Evolutionary conservation across 345 rosid genomes (phyloP).

Genomic region (Linum trigynum): DNA sequence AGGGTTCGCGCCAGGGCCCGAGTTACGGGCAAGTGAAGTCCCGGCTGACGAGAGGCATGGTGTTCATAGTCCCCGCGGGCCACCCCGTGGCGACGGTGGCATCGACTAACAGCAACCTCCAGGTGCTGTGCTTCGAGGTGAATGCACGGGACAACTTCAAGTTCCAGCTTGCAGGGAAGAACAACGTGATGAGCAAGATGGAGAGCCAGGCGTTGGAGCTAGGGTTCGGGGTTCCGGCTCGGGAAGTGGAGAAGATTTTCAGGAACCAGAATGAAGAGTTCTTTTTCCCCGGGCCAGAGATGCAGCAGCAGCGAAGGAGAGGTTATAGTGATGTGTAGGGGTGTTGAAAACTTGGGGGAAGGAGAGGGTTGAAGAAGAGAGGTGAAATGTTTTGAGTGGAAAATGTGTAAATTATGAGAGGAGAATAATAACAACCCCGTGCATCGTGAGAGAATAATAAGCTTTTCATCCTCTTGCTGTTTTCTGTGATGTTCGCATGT

Average conservation of each 20-base stretch:
- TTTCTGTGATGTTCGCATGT: no score
- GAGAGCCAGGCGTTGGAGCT: conserved; percentile 16
- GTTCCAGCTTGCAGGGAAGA: conserved; percentile 14
- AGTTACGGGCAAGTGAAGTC: conserved; percentile 5
- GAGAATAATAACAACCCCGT: no score
- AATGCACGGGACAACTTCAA: conserved; percentile 11
- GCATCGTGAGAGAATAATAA: no score
- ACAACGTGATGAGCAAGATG: conserved; percentile 8
- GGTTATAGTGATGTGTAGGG: conserved; percentile 17
- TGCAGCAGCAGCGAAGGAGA: neutral
- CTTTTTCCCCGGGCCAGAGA: conserved; percentile 37
- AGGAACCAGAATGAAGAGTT: conserved; percentile 22
- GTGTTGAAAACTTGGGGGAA: neutral
- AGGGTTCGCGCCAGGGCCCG: neutral
- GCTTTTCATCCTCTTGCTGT: no score
- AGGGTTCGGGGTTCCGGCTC: conserved; percentile 10
- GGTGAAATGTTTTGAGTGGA: neutral
- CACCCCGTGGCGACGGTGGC: conserved; percentile 17
- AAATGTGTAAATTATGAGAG: no score
- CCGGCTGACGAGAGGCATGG: conserved; percentile 6
- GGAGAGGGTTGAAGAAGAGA: neutral
- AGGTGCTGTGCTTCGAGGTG: conserved; percentile 15
- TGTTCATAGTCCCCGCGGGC: conserved; percentile 13
- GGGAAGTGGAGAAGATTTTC: conserved; percentile 15
- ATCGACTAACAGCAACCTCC: conserved; percentile 9